These are phyloP conservation scores for Fragaria iinumae DNA, from an alignment of 306 rosid genomes.

Conservation along the genomic window DNA sequence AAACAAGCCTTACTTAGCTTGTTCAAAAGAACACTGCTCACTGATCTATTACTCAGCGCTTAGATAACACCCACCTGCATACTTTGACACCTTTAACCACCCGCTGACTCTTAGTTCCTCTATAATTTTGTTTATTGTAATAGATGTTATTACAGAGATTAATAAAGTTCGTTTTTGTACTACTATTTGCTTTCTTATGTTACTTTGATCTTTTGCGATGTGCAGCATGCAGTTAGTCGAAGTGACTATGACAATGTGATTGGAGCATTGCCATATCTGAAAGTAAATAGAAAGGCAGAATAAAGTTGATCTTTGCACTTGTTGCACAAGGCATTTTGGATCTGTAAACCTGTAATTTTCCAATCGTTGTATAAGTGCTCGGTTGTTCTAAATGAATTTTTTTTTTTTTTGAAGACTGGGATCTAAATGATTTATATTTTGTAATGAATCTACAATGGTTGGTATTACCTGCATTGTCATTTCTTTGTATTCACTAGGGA, in stretches of 20 bases:
- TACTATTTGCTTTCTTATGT: conserved; percentile 25
- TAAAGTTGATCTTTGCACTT: conserved; percentile 28
- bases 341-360: conserved; percentile 27
- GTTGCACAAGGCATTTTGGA: background rate
- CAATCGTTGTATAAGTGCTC: background rate
- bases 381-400: background rate
- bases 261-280: conserved; percentile 81
- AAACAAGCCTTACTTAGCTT: background rate
- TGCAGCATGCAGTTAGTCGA: conserved; percentile 64
- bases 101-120: too few species aligned
- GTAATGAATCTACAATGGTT: conserved; percentile 20
- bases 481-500: background rate
- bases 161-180: background rate
- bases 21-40: background rate
- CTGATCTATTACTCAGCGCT: background rate
- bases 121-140: background rate
- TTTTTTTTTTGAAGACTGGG: too few species aligned
- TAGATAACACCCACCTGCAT: background rate
- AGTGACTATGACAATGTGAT: conserved; percentile 93
- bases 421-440: background rate
- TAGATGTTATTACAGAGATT: background rate
- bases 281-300: conserved; percentile 72
- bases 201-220: conserved; percentile 20
- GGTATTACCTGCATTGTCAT: conserved; percentile 18
- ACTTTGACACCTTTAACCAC: background rate